Conservation (phyloP, 1,284 basidiomycete species). For the Boletus albobrunnescens region DNA sequence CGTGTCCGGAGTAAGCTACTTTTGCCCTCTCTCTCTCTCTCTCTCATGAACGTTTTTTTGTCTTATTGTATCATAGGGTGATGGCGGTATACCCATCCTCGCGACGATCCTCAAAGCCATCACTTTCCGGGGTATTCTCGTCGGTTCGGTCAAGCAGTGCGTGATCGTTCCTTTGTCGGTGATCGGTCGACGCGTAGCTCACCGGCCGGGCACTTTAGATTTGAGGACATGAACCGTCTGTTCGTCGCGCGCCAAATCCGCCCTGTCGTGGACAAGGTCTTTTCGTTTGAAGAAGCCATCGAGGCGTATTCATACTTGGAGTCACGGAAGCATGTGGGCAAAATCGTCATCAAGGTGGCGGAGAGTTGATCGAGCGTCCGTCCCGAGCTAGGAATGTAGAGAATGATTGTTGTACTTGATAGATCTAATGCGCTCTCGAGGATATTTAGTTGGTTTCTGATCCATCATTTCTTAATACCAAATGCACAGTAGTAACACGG, state of each 20-base stretch:
- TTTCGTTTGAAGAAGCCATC: conserved; percentile 44
- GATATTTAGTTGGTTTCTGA: no score
- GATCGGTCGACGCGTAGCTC: background rate
- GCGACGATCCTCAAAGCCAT: conserved; percentile 26
- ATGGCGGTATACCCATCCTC: conserved; percentile 34
- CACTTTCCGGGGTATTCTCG: conserved; percentile 36
- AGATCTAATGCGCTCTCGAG: no score
- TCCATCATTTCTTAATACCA: no score
- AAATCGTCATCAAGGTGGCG: conserved; percentile 44
- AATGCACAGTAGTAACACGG: no score
- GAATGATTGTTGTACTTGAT: no score
- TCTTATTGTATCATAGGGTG: conserved; percentile 7
- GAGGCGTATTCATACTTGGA: conserved; percentile 45
- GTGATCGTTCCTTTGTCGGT: background rate
- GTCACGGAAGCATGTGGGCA: conserved; percentile 44
- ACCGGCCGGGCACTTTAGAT: conserved; percentile 25
- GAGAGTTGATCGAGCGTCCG: conserved; percentile 10
- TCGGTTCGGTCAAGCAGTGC: conserved; percentile 39
- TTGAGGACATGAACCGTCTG: conserved; percentile 45
- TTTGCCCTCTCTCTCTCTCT: no score
- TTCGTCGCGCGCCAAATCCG: conserved; percentile 40
- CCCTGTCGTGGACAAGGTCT: conserved; percentile 50
- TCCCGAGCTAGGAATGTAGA: background rate
- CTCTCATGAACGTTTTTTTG: background rate
- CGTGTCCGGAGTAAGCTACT: conserved; percentile 35